Evolutionary conservation across 441 rosid genomes (phyloP).

Genomic region (Adansonia gregorii): DNA sequence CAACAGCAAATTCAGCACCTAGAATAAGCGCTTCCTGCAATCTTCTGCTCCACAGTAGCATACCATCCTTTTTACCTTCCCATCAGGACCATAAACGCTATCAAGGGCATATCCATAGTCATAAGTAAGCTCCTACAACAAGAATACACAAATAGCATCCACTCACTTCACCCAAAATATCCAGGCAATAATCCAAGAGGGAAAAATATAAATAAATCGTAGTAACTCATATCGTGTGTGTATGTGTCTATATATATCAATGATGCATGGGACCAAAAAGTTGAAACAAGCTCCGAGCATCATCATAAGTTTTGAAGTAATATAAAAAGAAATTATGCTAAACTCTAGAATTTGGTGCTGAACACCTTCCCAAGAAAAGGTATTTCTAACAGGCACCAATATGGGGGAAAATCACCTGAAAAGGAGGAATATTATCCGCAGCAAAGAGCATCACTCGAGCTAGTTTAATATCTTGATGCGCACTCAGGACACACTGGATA

Average conservation of each 20-base stretch:
- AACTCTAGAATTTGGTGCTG: neutral
- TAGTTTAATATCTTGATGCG: conserved; percentile 78
- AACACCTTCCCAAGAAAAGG: neutral
- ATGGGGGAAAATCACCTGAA: conserved; percentile 57
- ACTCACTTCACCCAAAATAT: conserved; percentile 5
- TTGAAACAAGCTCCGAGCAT: neutral
- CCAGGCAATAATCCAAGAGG: neutral
- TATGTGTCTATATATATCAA: neutral
- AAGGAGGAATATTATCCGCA: conserved; percentile 88
- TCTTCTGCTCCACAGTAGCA: conserved; percentile 80
- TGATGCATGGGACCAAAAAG: neutral
- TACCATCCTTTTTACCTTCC: conserved; percentile 60
- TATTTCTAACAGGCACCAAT: neutral
- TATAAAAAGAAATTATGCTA: neutral
- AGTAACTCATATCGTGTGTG: neutral
- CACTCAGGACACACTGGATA: conserved; percentile 77
- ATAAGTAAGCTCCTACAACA: conserved; percentile 73
- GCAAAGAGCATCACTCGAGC: conserved; percentile 90
- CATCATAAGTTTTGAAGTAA: neutral
- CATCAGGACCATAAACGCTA: conserved; percentile 74
- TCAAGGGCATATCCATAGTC: conserved; percentile 90
- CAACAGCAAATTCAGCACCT: conserved; percentile 23
- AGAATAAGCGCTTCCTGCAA: conserved; percentile 76
- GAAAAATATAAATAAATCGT: neutral
- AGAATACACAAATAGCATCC: neutral